phyloP scores from a whole-genome alignment of 1,284 basidiomycete genomes.

The Ganoderma lingzhi region DNA sequence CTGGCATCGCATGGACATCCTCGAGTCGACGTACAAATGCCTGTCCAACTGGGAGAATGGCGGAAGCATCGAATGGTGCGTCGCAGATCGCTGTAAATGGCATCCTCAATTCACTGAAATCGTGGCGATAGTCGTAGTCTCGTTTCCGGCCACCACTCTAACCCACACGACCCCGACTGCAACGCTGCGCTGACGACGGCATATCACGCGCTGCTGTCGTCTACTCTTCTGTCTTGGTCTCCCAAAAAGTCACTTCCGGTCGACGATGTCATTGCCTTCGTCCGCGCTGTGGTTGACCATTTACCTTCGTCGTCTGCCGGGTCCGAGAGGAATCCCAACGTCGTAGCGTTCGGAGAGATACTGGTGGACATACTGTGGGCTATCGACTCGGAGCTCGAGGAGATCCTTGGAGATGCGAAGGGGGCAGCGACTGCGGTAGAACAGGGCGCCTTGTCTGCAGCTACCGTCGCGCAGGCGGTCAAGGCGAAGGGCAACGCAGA shows the following conservation, averaged over 20 bases:
- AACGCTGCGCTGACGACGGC: constrained; percentile 65
- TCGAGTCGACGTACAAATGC: constrained; percentile 37
- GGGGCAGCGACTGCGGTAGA: constrained; percentile 41
- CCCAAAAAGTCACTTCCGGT: constrained; percentile 54
- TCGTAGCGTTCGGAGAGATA: constrained; percentile 64
- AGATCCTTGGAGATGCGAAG: constrained; percentile 67
- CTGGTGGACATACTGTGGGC: constrained; percentile 84
- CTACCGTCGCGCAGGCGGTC: constrained; percentile 47
- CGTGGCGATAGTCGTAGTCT: constrained; percentile 58
- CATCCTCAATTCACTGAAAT: constrained; percentile 23
- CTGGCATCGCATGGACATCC: constrained; percentile 39
- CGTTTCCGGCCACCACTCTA: constrained; percentile 63
- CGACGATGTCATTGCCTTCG: constrained; percentile 63
- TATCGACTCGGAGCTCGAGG: constrained; percentile 78
- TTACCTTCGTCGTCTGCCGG: constrained; percentile 70
- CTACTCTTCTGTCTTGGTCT: constrained; percentile 65
- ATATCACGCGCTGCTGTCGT: constrained; percentile 70
- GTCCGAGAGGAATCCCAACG: constrained; percentile 48
- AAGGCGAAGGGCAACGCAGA: constrained; percentile 61
- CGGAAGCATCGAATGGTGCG: constrained; percentile 69
- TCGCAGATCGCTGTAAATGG: constrained; percentile 31
- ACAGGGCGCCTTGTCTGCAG: constrained; percentile 33
- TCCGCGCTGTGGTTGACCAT: constrained; percentile 63
- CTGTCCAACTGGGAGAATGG: constrained; percentile 59
- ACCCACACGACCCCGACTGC: constrained; percentile 57